phyloP scores from a whole-genome alignment of 495 filamentous ascomycete genomes.

The Talaromyces proteolyticus region DNA sequence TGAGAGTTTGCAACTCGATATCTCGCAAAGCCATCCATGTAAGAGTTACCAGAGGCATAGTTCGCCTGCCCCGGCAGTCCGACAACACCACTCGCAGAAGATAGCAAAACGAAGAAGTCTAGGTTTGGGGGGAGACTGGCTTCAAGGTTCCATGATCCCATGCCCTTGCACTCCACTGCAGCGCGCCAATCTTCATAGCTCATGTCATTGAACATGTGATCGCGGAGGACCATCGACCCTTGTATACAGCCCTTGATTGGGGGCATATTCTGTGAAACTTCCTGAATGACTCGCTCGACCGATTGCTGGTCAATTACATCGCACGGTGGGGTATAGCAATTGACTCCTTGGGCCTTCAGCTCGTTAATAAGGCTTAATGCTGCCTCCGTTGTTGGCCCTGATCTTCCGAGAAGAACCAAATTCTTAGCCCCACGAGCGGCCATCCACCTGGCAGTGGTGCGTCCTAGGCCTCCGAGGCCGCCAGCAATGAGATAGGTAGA shows the following conservation, averaged over 20 bases:
- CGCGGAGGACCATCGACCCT: conserved; percentile 14
- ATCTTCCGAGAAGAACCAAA: conserved; percentile 20
- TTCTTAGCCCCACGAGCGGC: conserved; percentile 18
- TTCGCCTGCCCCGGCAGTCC: conserved; percentile 50
- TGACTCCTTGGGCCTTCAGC: conserved; percentile 10
- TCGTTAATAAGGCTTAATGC: conserved; percentile 8
- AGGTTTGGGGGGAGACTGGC: conserved; percentile 39
- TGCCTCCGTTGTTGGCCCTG: conserved; percentile 4
- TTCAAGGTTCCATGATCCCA: conserved; percentile 48
- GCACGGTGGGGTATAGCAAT: conserved; percentile 26
- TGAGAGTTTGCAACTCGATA: no score
- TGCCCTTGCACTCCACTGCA: conserved; percentile 28
- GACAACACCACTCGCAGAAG: conserved; percentile 46
- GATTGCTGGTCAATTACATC: conserved; percentile 20
- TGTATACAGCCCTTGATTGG: conserved; percentile 46
- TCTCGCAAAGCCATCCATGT: conserved; percentile 26
- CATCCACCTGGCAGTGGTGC: conserved; percentile 20
- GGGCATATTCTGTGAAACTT: conserved; percentile 17
- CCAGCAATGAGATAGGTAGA: conserved; percentile 29
- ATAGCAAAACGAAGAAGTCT: conserved; percentile 57
- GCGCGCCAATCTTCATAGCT: conserved; percentile 25
- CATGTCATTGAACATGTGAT: conserved; percentile 29
- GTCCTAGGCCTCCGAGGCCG: conserved; percentile 26
- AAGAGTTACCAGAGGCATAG: conserved; percentile 55
- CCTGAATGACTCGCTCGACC: not conserved